Evolutionary conservation across 1,284 basidiomycete species (phyloP), one percentile per base, ranked within the genome.

Genomic region (Mycena sp.): DNA sequence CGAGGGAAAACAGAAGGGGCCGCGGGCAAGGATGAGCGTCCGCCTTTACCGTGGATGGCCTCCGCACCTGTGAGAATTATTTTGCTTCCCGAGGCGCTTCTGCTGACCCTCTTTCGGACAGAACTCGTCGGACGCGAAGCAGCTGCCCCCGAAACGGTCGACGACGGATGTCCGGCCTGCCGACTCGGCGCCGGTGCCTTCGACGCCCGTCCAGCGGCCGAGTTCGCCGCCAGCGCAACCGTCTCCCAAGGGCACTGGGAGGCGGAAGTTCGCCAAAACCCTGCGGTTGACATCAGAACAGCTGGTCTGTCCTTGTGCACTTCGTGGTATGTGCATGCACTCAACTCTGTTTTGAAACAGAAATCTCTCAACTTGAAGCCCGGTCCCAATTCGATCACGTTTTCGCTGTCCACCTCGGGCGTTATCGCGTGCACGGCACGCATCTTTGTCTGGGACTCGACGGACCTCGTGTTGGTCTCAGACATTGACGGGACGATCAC

Each of bases 401-500:
- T 99, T 74, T 96, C 95, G 1, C 88, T 99, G 38, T 95, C 95
- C n/a, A 88, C 93, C 51, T 92, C 94, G 5, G 94, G 95, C 6
- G 86, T 87, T 3, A 89, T 94, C 2, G 93, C 92, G 0, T 98
- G 96, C 70, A 90, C 94, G 2, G 95, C 98, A 10, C 86, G 96
- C 4, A 94, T 99, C 69, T 99, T 99, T 71, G 83, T 99, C 17
- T 99, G 96, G 97, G 94, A 99, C 65, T 87, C 90, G 28, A 90
- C 88, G 10, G 95, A 98, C 75, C 86, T 87, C 26, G 89, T 99
- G 23, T 93, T 99, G 32, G 90, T 99, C 44, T 99, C 96, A 35
- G 98, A 99, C 74, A 99, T 99, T 67, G 98, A 99, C 74, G 98
- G 98, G 2, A 99, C 98, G 0, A 99, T 99, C 75, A 99, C 98